Base-by-base conservation (phyloP, 805 yeast species). In the Yamadazyma laniorum region DNA sequence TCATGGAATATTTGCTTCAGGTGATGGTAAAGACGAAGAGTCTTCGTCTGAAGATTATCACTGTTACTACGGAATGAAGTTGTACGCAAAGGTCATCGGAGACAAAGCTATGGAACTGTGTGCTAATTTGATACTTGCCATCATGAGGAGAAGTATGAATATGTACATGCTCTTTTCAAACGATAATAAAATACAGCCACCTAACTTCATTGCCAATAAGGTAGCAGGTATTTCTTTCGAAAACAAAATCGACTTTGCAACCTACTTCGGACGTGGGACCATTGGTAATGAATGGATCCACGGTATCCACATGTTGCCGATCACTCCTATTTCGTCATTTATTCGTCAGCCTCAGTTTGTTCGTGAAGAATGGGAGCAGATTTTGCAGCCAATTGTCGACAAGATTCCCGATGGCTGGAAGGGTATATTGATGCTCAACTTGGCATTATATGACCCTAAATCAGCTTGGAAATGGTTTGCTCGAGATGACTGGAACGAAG, bases 1-100 rank as follows among this genome's bases (percentile, higher is more conserved):
- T 1, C 80, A 80, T 52, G 90, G 91, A 2, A 66, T 83, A 14
- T 80, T 76, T 50, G 72, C 77, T 23, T 71, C 80, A 44, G 85
- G 85, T 6, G 90, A 84, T 58, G 90, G 91, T 19, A 80, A 80
- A 48, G 85, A 83, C 56, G 80, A 84, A 56, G 90, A 84, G 58
- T 79, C 85, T 0, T 74, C 80, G 15, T 78, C 85, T 9, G 90
- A 84, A 55, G 90, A 84, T 56, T 82, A 82, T 45, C 83, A 84
- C 52, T 79, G 82, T 37, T 72, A 77, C 3, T 81, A 80, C 53
- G 88, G 82, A 1, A 66, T 82, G 64, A 81, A 80, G 51, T 58
- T 84, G 25, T 82, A 80, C 77, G 89, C 78, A 11, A 58, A 67
- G 34, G 79, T 77, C 1, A 66, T 75, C 34, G 74, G 73, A 1